These are phyloP conservation scores for Penicillium sp. DNA, from an alignment of 2,329 filamentous ascomycete genomes.

Conservation along the genomic window DNA sequence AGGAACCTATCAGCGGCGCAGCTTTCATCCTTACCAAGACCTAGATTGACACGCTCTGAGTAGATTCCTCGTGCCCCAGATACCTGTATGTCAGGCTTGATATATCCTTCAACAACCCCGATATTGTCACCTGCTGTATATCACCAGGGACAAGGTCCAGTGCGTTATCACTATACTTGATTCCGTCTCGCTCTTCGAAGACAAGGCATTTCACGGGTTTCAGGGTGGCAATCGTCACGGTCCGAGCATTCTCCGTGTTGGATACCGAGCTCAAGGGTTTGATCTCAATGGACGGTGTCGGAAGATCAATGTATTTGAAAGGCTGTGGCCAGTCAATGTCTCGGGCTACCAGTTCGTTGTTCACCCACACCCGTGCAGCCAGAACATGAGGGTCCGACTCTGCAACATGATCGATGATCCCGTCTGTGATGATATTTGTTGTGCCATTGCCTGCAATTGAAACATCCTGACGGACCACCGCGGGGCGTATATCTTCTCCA, in stretches of 20 bases:
- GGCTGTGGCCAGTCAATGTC: conserved; percentile 63
- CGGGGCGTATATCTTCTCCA: conserved; percentile 55
- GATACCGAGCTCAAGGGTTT: background rate
- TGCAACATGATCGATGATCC: conserved; percentile 51
- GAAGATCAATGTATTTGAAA: conserved; percentile 58
- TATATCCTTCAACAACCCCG: background rate
- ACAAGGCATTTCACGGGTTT: conserved; percentile 62
- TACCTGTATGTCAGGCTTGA: background rate
- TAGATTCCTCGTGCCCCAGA: background rate
- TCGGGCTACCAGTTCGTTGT: conserved; percentile 51
- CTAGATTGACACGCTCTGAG: background rate
- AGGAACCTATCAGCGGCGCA: background rate
- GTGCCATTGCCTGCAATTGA: conserved; percentile 55
- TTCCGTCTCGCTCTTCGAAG: conserved; percentile 58
- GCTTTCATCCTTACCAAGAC: background rate
- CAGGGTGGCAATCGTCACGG: conserved; percentile 46
- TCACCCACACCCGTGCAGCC: conserved; percentile 53
- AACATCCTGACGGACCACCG: conserved; percentile 49
- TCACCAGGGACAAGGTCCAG: conserved; percentile 61
- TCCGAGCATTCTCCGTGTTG: background rate
- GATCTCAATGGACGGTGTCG: background rate
- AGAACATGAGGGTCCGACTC: conserved; percentile 57
- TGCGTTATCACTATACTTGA: conserved; percentile 56
- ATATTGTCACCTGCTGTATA: conserved; percentile 45
- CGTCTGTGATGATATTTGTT: conserved; percentile 51